A percentile compares a stretch with the other conserved stretches of the same genome.
phyloP scores from a whole-genome alignment of 2,329 filamentous ascomycete species.

The Clonostachys rosea region DNA sequence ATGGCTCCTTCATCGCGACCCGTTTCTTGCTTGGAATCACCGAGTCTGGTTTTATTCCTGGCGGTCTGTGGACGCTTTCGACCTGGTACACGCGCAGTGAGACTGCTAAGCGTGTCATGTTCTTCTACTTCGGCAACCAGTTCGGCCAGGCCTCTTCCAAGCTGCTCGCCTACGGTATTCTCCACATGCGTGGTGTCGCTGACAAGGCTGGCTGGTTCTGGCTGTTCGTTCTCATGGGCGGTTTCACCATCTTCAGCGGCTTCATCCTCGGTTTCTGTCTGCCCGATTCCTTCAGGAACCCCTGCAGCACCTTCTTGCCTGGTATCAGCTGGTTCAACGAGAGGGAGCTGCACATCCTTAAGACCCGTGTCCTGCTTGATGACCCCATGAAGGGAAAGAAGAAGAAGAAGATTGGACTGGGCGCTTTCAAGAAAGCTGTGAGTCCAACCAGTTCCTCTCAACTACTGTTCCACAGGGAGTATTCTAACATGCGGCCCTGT shows the following conservation, averaged over 20 bases:
- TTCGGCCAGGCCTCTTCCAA: constrained; percentile 31
- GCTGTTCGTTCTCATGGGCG: constrained; percentile 48
- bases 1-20: constrained; percentile 40
- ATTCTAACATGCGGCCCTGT: not conserved
- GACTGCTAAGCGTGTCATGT: constrained; percentile 43
- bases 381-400: constrained; percentile 40
- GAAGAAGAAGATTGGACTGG: constrained; percentile 37
- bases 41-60: constrained; percentile 52
- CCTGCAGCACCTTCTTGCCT: constrained; percentile 33
- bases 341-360: constrained; percentile 33
- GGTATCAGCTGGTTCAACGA: constrained; percentile 24
- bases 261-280: constrained; percentile 34
- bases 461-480: not conserved
- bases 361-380: constrained; percentile 31
- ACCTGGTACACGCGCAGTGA: constrained; percentile 51
- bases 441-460: constrained; percentile 6
- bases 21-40: constrained; percentile 47
- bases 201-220: constrained; percentile 51
- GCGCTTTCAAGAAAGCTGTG: constrained; percentile 37
- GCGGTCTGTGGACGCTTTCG: constrained; percentile 42
- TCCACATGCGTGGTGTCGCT: constrained; percentile 42
- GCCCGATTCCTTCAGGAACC: constrained; percentile 37
- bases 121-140: constrained; percentile 53
- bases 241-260: constrained; percentile 41
- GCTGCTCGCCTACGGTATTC: constrained; percentile 37